Conservation (phyloP, 2,329 filamentous ascomycete genomes). For the Fusarium sp. region DNA sequence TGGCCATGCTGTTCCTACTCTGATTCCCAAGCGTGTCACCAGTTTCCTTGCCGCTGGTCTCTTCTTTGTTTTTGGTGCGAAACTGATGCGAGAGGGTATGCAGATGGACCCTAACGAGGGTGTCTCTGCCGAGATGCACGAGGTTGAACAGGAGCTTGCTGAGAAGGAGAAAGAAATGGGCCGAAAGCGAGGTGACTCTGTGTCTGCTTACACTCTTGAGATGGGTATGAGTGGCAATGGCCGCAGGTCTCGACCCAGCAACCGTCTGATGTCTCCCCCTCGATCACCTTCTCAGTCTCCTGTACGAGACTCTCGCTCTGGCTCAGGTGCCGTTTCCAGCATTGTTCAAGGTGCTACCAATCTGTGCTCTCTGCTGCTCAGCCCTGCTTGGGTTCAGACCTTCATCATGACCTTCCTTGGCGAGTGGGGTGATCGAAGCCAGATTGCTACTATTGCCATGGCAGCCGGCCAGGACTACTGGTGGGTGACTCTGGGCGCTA, state of each 20-base stretch:
- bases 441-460: slow-evolving; percentile 99
- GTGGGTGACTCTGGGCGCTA: slow-evolving; percentile 95
- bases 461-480: slow-evolving; percentile 98
- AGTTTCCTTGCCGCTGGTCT: slow-evolving; percentile 86
- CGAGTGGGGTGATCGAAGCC: slow-evolving; percentile 97
- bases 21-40: slow-evolving; percentile 92
- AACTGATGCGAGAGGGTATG: slow-evolving; percentile 86
- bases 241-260: slow-evolving; percentile 78
- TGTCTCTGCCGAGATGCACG: slow-evolving; percentile 96
- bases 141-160: slow-evolving; percentile 92
- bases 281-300: slow-evolving; percentile 85
- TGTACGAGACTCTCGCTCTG: slow-evolving; percentile 68
- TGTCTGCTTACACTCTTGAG: slow-evolving; percentile 83
- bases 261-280: slow-evolving; percentile 82
- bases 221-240: slow-evolving; percentile 73
- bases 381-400: slow-evolving; percentile 97
- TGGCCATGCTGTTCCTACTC: slow-evolving; percentile 89
- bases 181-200: slow-evolving; percentile 70
- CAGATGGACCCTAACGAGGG: slow-evolving; percentile 91
- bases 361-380: slow-evolving; percentile 86
- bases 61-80: slow-evolving; percentile 90
- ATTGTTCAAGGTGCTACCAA: slow-evolving; percentile 79
- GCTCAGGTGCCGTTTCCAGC: slow-evolving; percentile 54
- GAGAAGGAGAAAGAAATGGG: slow-evolving; percentile 88
- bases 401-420: slow-evolving; percentile 99